Evolutionary conservation across 768 basidiomycete species (phyloP).

Genomic region (Kwoniella bestiolae): DNA sequence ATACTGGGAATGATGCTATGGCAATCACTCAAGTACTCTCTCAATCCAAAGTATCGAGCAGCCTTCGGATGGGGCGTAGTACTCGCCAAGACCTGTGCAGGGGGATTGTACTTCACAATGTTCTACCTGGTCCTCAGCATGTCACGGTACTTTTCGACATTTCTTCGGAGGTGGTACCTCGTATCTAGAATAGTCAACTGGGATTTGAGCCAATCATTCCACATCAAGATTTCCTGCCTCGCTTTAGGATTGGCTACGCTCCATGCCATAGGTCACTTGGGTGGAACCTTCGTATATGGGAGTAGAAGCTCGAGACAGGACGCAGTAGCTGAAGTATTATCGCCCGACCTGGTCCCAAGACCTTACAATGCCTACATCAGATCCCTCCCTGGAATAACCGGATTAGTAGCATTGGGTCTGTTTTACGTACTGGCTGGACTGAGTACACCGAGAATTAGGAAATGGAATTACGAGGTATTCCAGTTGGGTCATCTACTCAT

Average conservation of each 20-base stretch:
- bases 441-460: slow-evolving; percentile 24
- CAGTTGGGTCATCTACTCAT: slow-evolving; percentile 37
- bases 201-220: slow-evolving; percentile 36
- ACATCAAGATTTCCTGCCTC: slow-evolving; percentile 28
- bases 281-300: slow-evolving; percentile 33
- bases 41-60: slow-evolving; percentile 17
- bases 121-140: slow-evolving; percentile 37
- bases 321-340: slow-evolving; percentile 20
- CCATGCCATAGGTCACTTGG: slow-evolving; percentile 34
- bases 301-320: slow-evolving; percentile 6
- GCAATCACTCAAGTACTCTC: slow-evolving; percentile 34
- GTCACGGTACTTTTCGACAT: slow-evolving; percentile 34
- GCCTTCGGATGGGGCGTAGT: slow-evolving; percentile 40
- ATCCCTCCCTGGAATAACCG: slow-evolving; percentile 24
- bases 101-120: slow-evolving; percentile 28
- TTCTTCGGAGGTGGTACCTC: slow-evolving; percentile 28
- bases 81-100: slow-evolving; percentile 35
- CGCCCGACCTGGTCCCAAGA: slow-evolving; percentile 13
- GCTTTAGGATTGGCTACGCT: slow-evolving; percentile 28
- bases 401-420: slow-evolving; percentile 27
- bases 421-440: slow-evolving; percentile 26
- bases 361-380: slow-evolving; percentile 27
- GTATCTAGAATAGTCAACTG: slow-evolving; percentile 36
- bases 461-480: slow-evolving; percentile 37
- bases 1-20: slow-evolving; percentile 26